Evolutionary conservation across 306 rosid genomes (phyloP).

Genomic region (Ziziphus jujuba): DNA sequence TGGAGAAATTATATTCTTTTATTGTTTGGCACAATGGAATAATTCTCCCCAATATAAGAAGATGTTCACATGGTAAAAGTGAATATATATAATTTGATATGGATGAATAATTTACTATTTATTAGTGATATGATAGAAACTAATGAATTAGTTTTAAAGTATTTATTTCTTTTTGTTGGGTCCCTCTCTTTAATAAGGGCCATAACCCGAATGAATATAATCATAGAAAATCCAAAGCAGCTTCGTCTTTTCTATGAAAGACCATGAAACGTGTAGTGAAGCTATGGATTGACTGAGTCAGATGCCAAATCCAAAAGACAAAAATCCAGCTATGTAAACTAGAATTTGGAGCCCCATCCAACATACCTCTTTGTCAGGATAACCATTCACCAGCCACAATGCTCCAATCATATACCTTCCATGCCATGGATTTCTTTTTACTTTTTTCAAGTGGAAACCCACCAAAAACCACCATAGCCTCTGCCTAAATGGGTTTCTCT

Average conservation of each 20-base stretch:
- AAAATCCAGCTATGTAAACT: neutral
- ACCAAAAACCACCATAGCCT: neutral
- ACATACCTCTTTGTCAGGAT: slow-evolving; percentile 7
- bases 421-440: neutral
- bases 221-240: neutral
- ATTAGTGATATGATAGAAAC: too few relatives aligned
- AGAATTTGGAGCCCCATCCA: neutral
- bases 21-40: too few relatives aligned
- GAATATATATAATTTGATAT: too few relatives aligned
- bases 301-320: slow-evolving; percentile 19
- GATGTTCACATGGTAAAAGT: too few relatives aligned
- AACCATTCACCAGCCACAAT: neutral
- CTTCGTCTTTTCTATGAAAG: too few relatives aligned
- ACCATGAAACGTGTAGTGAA: neutral
- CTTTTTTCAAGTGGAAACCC: slow-evolving; percentile 7
- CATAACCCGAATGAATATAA: neutral
- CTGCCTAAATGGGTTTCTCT: neutral
- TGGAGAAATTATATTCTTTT: too few relatives aligned
- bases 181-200: too few relatives aligned
- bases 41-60: too few relatives aligned
- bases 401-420: slow-evolving; percentile 1
- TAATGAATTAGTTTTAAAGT: too few relatives aligned
- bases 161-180: too few relatives aligned
- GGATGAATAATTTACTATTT: too few relatives aligned
- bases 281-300: slow-evolving; percentile 6